Evolutionary conservation across 768 basidiomycete genomes (phyloP), one percentile per base, ranked within the genome.

Genomic region (Pleurotus tuber-regium): DNA sequence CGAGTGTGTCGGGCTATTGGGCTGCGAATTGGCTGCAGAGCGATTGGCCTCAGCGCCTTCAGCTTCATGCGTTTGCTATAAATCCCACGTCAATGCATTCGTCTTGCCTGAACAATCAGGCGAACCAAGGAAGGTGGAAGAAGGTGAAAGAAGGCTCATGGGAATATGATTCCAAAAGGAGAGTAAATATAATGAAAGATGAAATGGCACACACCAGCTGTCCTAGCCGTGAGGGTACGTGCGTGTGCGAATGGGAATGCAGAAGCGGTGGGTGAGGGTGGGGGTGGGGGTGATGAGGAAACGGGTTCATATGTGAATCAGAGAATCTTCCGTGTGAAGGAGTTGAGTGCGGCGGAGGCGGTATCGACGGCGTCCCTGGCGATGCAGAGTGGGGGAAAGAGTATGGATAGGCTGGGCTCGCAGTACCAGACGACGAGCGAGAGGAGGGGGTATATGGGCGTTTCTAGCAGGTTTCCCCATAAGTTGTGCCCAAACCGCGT

Each of bases 361-460:
- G 68, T 51, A 54, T 43, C n/a, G 49, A 46, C 21, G 54, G 42
- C 10, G 52, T 38, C 23, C 48, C 38, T 43, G 60, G 50, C n/a
- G 57, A 41, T 2, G 49, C 31, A 14, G 63, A 55, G 8, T 24
- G 61, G 26, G 71, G 64, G 30, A 65, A 62, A 21, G 65, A 64
- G 54, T 69, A 61, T 6, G 66, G 65, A 55, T 69, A 65, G 7
- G 76, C 70, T 23, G 79, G 79, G 50, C 74, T 78, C 4, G 78
- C 67, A 2, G 79, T 74, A 6, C 80, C 80, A 4, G 80, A 80
- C 29, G 75, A 71, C 7, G 78, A 74, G 44, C 57, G 57, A 49
- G 72, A 61, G 35, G 66, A 60, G 31, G 66, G 67, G n/a, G 66
- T 70, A 59, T 50, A 69, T 21, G 78, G 74, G 14, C 80, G 78